These are phyloP conservation scores for Penicillium desertorum DNA, from an alignment of 495 filamentous ascomycete species.

Conservation along the genomic window DNA sequence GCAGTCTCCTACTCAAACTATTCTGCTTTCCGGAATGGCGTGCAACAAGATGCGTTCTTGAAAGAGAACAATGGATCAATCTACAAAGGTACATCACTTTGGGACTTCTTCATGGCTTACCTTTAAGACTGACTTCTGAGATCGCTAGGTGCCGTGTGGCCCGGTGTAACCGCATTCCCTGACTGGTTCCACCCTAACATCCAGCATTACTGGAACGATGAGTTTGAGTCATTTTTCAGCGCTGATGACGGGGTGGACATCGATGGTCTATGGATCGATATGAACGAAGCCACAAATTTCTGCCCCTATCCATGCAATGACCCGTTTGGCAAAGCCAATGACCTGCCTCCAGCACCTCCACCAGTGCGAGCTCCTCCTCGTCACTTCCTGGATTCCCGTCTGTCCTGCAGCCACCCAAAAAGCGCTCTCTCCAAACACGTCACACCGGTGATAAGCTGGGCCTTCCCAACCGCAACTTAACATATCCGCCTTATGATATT, in stretches of 20 bases:
- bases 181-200: constrained; percentile 78
- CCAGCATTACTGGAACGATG: constrained; percentile 68
- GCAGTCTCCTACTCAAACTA: constrained; percentile 52
- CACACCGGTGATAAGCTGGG: constrained; percentile 32
- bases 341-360: constrained; percentile 65
- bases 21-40: too few species aligned
- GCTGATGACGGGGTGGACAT: constrained; percentile 68
- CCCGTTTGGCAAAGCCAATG: constrained; percentile 54
- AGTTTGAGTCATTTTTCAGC: constrained; percentile 70
- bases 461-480: constrained; percentile 61
- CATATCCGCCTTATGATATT: constrained; percentile 73
- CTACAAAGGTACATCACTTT: constrained; percentile 69
- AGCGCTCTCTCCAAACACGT: background rate
- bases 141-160: constrained; percentile 68
- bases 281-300: constrained; percentile 75
- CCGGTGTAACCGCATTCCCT: constrained; percentile 74
- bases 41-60: too few species aligned
- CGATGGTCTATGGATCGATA: constrained; percentile 85
- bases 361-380: constrained; percentile 59
- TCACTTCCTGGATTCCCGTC: constrained; percentile 68
- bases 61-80: too few species aligned
- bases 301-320: constrained; percentile 73
- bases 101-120: too few species aligned
- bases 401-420: constrained; percentile 55
- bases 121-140: too few species aligned